Conservation (phyloP, 1,284 basidiomycete genomes). For the Blastosporella zonata region DNA sequence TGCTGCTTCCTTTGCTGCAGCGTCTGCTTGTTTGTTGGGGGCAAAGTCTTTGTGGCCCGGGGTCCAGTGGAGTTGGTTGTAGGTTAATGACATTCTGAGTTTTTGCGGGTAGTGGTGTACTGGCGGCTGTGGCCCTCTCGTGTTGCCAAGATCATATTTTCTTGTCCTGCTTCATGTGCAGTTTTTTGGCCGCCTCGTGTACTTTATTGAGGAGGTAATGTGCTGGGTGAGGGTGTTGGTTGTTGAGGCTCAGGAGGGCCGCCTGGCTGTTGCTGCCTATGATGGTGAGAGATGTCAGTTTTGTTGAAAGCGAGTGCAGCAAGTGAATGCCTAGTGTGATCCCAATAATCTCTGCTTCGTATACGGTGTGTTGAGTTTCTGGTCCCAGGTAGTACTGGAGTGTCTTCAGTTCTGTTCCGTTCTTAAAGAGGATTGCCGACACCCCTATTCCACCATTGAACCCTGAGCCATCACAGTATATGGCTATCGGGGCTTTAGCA, state of each 20-base stretch:
- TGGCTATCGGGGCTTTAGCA: no score
- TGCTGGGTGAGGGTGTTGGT: background rate
- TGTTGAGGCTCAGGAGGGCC: background rate
- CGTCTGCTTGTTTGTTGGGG: background rate
- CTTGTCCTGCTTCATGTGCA: background rate
- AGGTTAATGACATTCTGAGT: background rate
- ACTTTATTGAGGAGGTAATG: background rate
- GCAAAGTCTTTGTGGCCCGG: background rate
- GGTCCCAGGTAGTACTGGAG: no score
- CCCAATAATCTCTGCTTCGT: background rate
- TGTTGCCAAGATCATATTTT: background rate
- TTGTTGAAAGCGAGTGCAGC: background rate
- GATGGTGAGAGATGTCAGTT: background rate
- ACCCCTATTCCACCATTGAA: no score
- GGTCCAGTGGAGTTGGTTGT: conserved; percentile 2
- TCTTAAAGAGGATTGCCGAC: no score
- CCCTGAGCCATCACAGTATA: no score
- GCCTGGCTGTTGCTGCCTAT: background rate
- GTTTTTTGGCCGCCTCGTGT: background rate
- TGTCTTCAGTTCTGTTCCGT: no score
- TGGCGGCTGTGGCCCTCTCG: background rate
- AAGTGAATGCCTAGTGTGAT: background rate
- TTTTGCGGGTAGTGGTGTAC: no score
- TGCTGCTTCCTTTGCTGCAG: background rate
- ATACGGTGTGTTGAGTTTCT: background rate